Evolutionary conservation across 139 green algal genomes (phyloP), one percentile per base, ranked within the genome.

Genomic region (Closterium sp.): DNA sequence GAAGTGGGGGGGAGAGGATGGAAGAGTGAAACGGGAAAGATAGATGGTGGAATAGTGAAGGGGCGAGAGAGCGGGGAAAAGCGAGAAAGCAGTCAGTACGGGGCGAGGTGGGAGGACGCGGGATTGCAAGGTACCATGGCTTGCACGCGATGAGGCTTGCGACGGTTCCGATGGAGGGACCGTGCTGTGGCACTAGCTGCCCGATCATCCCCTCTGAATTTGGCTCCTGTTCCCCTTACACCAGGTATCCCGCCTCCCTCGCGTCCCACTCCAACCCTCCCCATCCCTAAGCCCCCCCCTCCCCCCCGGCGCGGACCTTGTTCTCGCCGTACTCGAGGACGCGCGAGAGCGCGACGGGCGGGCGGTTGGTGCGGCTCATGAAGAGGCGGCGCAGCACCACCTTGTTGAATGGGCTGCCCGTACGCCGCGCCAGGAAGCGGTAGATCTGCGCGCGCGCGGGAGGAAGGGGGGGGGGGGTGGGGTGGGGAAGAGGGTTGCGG

Each of bases 341-440:
- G 95, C 97, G 98, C 93, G 97, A 99, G 87, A 99, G 95, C 17
- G 97, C 99, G 86, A 99, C 90, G 22, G 98, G 98, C 31, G 98
- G 97, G 70, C 96, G 95, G 97, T 99, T 99, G 86, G 93, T 98
- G 94, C 97, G 97, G 94, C 96, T 98, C 97, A 98, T 98, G 92
- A 99, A 99, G 95, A 99, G 93, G 38, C 98, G 95, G 96, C 98
- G 98, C 30, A 99, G 96, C 42, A 99, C 96, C n/a, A 98, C 97
- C 95, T 98, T 96, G 97, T 99, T 99, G 97, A 99, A 99, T 73
- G 98, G 97, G 95, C 94, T 96, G 13, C 98, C 97, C 85, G 98
- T 99, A 30, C 98, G 96, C 92, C 98, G 95, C 38, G 96, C 97
- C 88, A 99, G 96, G 97, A 99, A 99, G 91, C 96, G 95, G 96